Evolutionary conservation across 2,329 filamentous ascomycete genomes (phyloP), one percentile per base, ranked within the genome.

Genomic region (Fusarium udum): DNA sequence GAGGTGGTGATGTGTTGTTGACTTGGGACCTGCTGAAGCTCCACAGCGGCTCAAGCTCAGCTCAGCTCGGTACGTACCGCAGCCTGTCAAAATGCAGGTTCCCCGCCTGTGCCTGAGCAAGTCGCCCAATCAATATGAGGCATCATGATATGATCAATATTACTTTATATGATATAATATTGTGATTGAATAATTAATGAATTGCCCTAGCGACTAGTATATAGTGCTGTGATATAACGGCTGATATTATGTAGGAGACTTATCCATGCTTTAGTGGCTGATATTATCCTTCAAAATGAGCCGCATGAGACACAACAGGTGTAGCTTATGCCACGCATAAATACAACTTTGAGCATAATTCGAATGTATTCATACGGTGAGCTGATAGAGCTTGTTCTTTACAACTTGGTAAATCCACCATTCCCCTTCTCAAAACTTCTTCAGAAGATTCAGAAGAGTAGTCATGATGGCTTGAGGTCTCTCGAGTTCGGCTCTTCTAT

Each of bases 41-140:
- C 73, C 75, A 77, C 69, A 74, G 70, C 66, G 72, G 75, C 67
- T 76, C 74, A 71, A 76, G 67, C 65, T 72, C 37, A 61, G 62
- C 69, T 77, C 69, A 63, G 64, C 65, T 77, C 64, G 59, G 66
- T 70, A 67, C 67, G 64, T 71, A 71, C 64, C 74, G 26, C 24
- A 26, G 37, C 64, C 51, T 66, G 69, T 69, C 64, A 70, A 66
- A 65, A 69, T 70, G 69, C 64, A 73, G 56, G 49, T 57, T 70
- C 59, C 60, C 65, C 69, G 65, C 31, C 36, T 42, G 36, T 39
- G 16, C 57, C 51, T 52, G 57, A 49, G n/a, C 48, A 49, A 55
- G 28, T 26, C 36, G n/a, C 34, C 66, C 58, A 69, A 69, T 69
- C 58, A 64, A 28, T 42, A 16, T 61, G 16, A 31, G 34, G 52